Evolutionary conservation across 192 early-diverging fungal genomes (phyloP), one percentile per base, ranked within the genome.

Genomic region (Pilaira anomala): DNA sequence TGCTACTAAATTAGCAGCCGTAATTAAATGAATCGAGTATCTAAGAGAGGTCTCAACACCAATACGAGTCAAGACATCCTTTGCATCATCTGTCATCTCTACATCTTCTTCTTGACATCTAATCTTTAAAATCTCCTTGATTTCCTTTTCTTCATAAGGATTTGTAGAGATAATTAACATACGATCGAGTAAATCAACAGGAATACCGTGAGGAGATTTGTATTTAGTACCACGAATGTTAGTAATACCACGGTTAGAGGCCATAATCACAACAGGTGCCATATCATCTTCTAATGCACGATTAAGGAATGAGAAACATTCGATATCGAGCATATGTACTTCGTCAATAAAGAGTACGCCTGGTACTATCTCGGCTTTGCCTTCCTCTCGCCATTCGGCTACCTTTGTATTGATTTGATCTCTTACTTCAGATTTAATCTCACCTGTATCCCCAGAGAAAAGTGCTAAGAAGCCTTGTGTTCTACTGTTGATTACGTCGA

Each of bases 261-360:
- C 97, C 94, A 99, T 96, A 61, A 99, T 98, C 26, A 99, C 95
- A 16, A 99, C 87, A 7, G 97, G 97, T 2, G 97, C 95, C 87
- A 97, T 83, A 39, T 89, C 86, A 67, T 95, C 94, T 77, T 99
- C 97, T 6, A 99, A 81, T 5, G 97, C 97, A 21, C 96, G 87
- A 72, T 99, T 99, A 52, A 99, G 71, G 85, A 92, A 99, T 18
- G 97, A 98, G 71, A 99, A 99, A 69, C 96, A 99, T 74, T 99
- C 97, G 76, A 99, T 98, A 53, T 99, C 97, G 36, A 99, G 92
- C 91, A 98, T 98, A 74, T 99, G 97, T 33, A 99, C 95, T 79
- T 99, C 97, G 71, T 99, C 97, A 65, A 99, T 94, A 73, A 99
- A 99, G 52, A 99, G 83, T 68, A 88, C 96, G 45, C 97, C 97